These are phyloP conservation scores for Apocynum venetum DNA, from an alignment of 257 asterid species.

Conservation along the genomic window DNA sequence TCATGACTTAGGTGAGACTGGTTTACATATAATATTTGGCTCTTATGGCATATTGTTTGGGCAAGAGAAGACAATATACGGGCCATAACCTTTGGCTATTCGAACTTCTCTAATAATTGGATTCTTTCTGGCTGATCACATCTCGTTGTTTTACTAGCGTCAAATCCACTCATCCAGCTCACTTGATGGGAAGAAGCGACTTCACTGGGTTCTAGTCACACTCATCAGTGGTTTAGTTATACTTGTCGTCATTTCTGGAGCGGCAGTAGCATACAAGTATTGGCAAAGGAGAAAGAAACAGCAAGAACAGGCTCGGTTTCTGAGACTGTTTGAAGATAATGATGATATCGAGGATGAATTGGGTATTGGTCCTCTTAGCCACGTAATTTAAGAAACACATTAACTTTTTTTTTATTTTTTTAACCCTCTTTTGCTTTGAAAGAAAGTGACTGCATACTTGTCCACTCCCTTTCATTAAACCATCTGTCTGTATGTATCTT, in stretches of 20 bases:
- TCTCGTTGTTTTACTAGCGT: slow-evolving; percentile 28
- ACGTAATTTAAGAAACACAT: slow-evolving; percentile 17
- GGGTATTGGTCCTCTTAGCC: slow-evolving; percentile 38
- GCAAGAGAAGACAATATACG: background rate
- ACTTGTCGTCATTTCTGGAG: slow-evolving; percentile 33
- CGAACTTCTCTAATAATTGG: background rate
- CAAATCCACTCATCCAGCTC: slow-evolving; percentile 28
- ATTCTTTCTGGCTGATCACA: background rate
- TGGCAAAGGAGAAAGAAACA: slow-evolving; percentile 63
- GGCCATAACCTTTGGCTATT: background rate
- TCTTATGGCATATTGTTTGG: background rate
- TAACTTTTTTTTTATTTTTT: background rate
- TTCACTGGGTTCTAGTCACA: slow-evolving; percentile 44
- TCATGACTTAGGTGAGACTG: background rate
- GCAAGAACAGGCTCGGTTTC: slow-evolving; percentile 70
- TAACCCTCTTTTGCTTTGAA: background rate
- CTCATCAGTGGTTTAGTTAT: slow-evolving; percentile 27
- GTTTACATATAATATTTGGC: background rate
- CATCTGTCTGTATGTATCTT: slow-evolving; percentile 4
- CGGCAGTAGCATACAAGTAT: slow-evolving; percentile 41
- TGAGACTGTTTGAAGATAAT: slow-evolving; percentile 24
- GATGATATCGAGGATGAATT: slow-evolving; percentile 45
- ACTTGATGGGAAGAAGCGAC: slow-evolving; percentile 19
- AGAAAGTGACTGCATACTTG: background rate
- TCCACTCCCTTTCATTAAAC: background rate